Evolutionary conservation across 352 stramenopile genomes (phyloP), one percentile per base, ranked within the genome.

Genomic region (Phytophthora ohioensis): DNA sequence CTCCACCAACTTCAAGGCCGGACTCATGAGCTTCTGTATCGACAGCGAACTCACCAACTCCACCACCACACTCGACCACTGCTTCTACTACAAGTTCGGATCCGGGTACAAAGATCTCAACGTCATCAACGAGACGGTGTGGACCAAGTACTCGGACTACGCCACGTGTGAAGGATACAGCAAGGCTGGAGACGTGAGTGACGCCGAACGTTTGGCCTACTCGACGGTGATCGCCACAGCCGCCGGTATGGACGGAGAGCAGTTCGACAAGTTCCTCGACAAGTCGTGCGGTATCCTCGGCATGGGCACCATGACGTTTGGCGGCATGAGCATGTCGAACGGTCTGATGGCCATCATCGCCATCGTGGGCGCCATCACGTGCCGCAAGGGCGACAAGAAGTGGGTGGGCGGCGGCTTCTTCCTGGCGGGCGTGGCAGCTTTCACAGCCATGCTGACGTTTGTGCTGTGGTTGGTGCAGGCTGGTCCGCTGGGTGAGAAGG

Each of bases 251-350:
- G 69, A 91, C 57, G 51, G 58, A 5, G 47, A 47, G 1, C 73
- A 86, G 65, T 91, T 91, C 52, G 78, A 85, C 39, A 51, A 70
- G 57, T 91, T 91, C 70, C 69, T 91, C 34, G 71, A 84, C 63
- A 82, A 84, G 53, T 87, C 79, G 43, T 91, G 83, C 39, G 73
- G 79, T 8, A 36, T 68, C 2, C 11, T 87, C 3, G 83, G 83
- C 48, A 76, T 49, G 8, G 67, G 57, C 5, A 84, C 83, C 15
- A 76, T 91, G 41, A 48, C 73, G 32, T 82, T 90, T 38, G 71
- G 67, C 10, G 76, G 70, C 12, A 55, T 88, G 56, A 84, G 78
- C 45, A 66, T 82, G 62, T 58, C 57, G 5, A 69, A 71, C 1
- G 80, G 80, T 8, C 45, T 83, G 36, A 73, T 92, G 45, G 80